These are phyloP conservation scores for Zygoascus tannicola DNA, from an alignment of 805 yeast genomes.

Conservation along the genomic window DNA sequence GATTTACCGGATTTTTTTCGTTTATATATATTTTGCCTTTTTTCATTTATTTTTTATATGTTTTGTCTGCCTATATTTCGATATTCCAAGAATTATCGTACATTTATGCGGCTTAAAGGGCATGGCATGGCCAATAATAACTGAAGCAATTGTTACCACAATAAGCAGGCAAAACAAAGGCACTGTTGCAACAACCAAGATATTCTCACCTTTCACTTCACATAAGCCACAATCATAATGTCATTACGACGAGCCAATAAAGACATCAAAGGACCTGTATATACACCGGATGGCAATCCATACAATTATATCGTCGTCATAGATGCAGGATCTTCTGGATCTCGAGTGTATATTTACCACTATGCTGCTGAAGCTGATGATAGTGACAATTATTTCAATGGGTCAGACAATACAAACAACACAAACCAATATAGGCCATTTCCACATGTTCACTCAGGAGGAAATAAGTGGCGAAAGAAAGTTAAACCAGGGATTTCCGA, in stretches of 20 bases:
- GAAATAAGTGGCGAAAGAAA: constrained; percentile 55
- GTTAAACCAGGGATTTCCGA: constrained; percentile 76
- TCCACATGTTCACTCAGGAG: constrained; percentile 15
- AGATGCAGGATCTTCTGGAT: constrained; percentile 91
- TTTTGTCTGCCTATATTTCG: too few species aligned
- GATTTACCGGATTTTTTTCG: too few species aligned
- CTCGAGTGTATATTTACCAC: constrained; percentile 69
- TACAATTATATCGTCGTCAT: constrained; percentile 46
- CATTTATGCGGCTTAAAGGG: too few species aligned
- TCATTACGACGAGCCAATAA: too few species aligned
- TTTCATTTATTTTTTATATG: too few species aligned
- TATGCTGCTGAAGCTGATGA: constrained; percentile 23
- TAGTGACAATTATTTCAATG: neutral
- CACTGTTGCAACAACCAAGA: neutral
- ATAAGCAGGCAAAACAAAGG: too few species aligned
- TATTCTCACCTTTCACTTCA: neutral
- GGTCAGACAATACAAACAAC: constrained; percentile 8
- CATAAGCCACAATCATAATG: neutral
- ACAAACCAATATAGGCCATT: constrained; percentile 9
- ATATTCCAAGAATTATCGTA: too few species aligned
- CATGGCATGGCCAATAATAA: too few species aligned
- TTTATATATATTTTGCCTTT: too few species aligned
- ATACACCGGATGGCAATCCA: constrained; percentile 8
- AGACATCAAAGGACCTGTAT: constrained; percentile 7
- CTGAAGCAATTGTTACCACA: too few species aligned